These are phyloP conservation scores for Metarhizium anisopliae DNA, from an alignment of 2,329 filamentous ascomycete genomes.

Conservation along the genomic window DNA sequence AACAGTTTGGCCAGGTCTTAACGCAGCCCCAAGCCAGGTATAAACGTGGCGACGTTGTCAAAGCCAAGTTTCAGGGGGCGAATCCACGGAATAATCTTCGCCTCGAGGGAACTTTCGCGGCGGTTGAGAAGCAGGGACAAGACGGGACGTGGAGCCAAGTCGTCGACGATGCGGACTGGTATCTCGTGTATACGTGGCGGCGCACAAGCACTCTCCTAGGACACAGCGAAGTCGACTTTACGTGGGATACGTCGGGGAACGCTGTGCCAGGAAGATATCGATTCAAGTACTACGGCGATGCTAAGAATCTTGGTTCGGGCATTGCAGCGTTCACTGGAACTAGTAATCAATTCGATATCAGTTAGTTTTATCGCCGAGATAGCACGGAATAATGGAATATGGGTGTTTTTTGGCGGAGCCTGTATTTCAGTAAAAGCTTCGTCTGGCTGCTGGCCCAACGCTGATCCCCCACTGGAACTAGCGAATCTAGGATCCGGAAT, in stretches of 20 bases:
- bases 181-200: constrained; percentile 71
- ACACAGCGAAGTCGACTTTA: constrained; percentile 67
- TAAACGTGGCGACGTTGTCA: constrained; percentile 50
- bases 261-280: constrained; percentile 61
- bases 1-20: constrained; percentile 60
- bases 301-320: constrained; percentile 47
- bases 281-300: constrained; percentile 75
- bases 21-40: constrained; percentile 46
- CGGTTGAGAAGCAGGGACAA: constrained; percentile 54
- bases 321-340: constrained; percentile 20
- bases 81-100: constrained; percentile 85
- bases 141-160: constrained; percentile 52
- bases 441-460: too few relatives aligned
- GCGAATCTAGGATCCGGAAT: too few relatives aligned
- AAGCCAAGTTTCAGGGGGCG: constrained; percentile 68
- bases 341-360: constrained; percentile 12
- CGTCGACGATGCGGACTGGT: constrained; percentile 73
- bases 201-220: constrained; percentile 61
- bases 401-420: too few relatives aligned
- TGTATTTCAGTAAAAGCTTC: too few relatives aligned
- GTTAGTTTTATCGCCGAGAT: neutral
- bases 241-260: constrained; percentile 56
- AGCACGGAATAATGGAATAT: too few relatives aligned
- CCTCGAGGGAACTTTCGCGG: constrained; percentile 67
- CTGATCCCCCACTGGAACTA: too few relatives aligned